Evolutionary conservation across 805 yeast species (phyloP).

Genomic region (Candida verbasci): DNA sequence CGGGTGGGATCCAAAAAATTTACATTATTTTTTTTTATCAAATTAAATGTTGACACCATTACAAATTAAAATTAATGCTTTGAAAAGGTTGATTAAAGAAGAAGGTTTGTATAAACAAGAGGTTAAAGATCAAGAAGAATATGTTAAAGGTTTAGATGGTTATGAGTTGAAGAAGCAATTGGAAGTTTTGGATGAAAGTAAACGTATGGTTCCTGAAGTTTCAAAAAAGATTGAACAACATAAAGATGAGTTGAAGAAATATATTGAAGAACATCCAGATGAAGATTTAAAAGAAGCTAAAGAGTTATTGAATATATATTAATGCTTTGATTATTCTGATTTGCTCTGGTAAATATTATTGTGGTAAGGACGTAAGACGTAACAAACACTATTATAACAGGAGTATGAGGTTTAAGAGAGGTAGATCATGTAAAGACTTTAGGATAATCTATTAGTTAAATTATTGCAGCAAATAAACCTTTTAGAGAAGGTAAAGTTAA

Average conservation of each 20-base stretch:
- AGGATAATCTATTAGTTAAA: too few species aligned
- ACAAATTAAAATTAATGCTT: slow-evolving; percentile 68
- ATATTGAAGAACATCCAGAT: slow-evolving; percentile 19
- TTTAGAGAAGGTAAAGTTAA: too few species aligned
- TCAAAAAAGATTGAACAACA: slow-evolving; percentile 15
- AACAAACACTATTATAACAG: too few species aligned
- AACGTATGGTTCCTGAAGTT: slow-evolving; percentile 33
- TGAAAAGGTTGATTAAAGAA: slow-evolving; percentile 67
- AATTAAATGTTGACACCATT: slow-evolving; percentile 56
- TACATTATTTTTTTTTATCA: slow-evolving; percentile 8
- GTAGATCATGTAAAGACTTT: too few species aligned
- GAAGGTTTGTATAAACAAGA: slow-evolving; percentile 58
- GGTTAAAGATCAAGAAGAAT: slow-evolving; percentile 46
- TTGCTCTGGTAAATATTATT: too few species aligned
- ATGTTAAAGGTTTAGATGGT: slow-evolving; percentile 52
- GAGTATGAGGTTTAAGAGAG: too few species aligned
- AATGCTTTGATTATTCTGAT: too few species aligned
- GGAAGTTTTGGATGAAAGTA: slow-evolving; percentile 34
- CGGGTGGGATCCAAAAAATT: slow-evolving; percentile 17
- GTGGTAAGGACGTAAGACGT: too few species aligned
- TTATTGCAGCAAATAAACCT: too few species aligned
- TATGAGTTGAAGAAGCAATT: slow-evolving; percentile 56
- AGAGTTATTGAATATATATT: slow-evolving; percentile 7
- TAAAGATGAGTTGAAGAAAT: slow-evolving; percentile 12
- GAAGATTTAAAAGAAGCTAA: slow-evolving; percentile 23